phyloP scores from a whole-genome alignment of 1,139 yeast species.

The Saccharomyces hybrid region DNA sequence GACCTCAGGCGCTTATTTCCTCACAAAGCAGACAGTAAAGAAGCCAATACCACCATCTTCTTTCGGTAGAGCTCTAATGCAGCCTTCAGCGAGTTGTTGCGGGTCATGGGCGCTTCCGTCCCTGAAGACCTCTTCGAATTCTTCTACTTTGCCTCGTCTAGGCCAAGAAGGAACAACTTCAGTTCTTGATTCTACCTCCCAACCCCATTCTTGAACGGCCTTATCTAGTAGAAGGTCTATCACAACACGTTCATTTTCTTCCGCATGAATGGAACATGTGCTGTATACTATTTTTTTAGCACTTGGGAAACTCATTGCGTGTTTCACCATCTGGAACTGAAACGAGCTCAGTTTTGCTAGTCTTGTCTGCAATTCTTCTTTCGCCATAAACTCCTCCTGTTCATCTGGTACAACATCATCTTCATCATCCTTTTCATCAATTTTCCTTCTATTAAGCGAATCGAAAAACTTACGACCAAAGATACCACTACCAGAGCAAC shows the following conservation, averaged over 20 bases:
- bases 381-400: slow-evolving; percentile 30
- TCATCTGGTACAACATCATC: slow-evolving; percentile 32
- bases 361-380: slow-evolving; percentile 46
- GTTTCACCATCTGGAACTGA: slow-evolving; percentile 80
- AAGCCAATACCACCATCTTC: slow-evolving; percentile 97
- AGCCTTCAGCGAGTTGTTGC: slow-evolving; percentile 64
- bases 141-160: slow-evolving; percentile 69
- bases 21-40: slow-evolving; percentile 59
- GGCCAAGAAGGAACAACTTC: slow-evolving; percentile 79
- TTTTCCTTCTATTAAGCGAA: slow-evolving; percentile 21
- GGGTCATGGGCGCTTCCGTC: slow-evolving; percentile 35
- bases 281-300: slow-evolving; percentile 80
- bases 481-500: slow-evolving; percentile 96
- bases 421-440: slow-evolving; percentile 18
- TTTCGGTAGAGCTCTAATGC: slow-evolving; percentile 77
- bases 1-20: slow-evolving; percentile 10
- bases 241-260: slow-evolving; percentile 90
- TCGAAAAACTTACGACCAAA: slow-evolving; percentile 56
- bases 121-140: slow-evolving; percentile 47
- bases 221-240: slow-evolving; percentile 62
- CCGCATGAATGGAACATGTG: slow-evolving; percentile 89
- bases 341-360: slow-evolving; percentile 70
- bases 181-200: slow-evolving; percentile 60
- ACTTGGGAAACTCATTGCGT: slow-evolving; percentile 74
- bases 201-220: slow-evolving; percentile 54